Conservation (phyloP, 805 yeast genomes). For the Wickerhamia fluorescens region DNA sequence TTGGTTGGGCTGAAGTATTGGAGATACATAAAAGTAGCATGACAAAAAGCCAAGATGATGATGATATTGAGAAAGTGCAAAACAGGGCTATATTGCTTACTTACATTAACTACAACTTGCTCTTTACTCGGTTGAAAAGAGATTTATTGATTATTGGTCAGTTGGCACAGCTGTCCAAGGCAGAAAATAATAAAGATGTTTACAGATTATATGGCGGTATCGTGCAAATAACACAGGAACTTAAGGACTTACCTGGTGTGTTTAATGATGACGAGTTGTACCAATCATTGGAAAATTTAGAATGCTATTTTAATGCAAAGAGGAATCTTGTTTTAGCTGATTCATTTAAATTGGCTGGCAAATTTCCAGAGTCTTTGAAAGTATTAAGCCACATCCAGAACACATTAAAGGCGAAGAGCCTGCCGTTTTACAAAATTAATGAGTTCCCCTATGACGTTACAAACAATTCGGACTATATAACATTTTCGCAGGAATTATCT, state of each 20-base stretch:
- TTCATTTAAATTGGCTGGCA: slow-evolving; percentile 33
- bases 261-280: slow-evolving; percentile 70
- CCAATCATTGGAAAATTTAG: slow-evolving; percentile 45
- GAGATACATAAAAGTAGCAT: slow-evolving; percentile 52
- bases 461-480: slow-evolving; percentile 22
- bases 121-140: slow-evolving; percentile 65
- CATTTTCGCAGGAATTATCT: slow-evolving; percentile 14
- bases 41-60: slow-evolving; percentile 39
- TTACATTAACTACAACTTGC: slow-evolving; percentile 61
- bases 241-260: slow-evolving; percentile 86
- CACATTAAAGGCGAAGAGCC: slow-evolving; percentile 8
- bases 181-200: slow-evolving; percentile 32
- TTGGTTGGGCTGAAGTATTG: slow-evolving; percentile 65
- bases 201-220: slow-evolving; percentile 47
- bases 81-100: slow-evolving; percentile 70
- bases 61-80: slow-evolving; percentile 54
- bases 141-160: slow-evolving; percentile 47
- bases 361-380: slow-evolving; percentile 42
- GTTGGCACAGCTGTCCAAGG: slow-evolving; percentile 17
- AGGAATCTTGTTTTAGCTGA: slow-evolving; percentile 41
- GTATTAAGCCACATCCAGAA: slow-evolving; percentile 23
- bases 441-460: slow-evolving; percentile 39
- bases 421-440: slow-evolving; percentile 23
- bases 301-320: slow-evolving; percentile 38
- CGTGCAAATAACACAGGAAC: slow-evolving; percentile 45